A percentile compares a stretch with the other conserved stretches of the same genome.
Conservation (phyloP, 306 rosid genomes). For the Cucurbita moschata region DNA sequence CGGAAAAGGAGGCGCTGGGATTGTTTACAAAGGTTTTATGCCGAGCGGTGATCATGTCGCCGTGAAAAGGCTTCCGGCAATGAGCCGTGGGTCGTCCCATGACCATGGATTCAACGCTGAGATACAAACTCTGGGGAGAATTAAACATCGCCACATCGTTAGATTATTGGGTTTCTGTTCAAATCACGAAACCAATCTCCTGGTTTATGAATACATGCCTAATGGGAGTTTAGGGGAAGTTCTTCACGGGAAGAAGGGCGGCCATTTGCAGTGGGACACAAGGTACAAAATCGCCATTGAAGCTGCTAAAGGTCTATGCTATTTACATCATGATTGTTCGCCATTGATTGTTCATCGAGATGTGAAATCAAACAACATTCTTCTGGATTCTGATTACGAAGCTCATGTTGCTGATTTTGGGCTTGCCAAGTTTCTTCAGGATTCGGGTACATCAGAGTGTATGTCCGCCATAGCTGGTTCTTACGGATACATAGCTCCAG, state of each 20-base stretch:
- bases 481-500: constrained; percentile 96
- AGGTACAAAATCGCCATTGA: constrained; percentile 85
- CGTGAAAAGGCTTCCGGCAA: constrained; percentile 79
- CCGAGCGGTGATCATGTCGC: constrained; percentile 65
- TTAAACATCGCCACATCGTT: constrained; percentile 88
- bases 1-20: constrained; percentile 99
- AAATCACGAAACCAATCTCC: constrained; percentile 83
- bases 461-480: constrained; percentile 99
- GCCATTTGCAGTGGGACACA: constrained; percentile 82
- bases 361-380: constrained; percentile 90
- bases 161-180: constrained; percentile 84
- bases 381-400: constrained; percentile 70
- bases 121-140: constrained; percentile 86
- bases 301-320: constrained; percentile 95
- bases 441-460: constrained; percentile 95
- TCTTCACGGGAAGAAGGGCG: constrained; percentile 95
- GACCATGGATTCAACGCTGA: constrained; percentile 98
- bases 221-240: constrained; percentile 96
- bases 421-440: constrained; percentile 94
- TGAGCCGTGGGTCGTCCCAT: constrained; percentile 86
- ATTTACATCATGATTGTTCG: constrained; percentile 91
- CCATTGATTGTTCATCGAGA: constrained; percentile 87
- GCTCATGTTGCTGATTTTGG: constrained; percentile 99
- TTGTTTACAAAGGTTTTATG: constrained; percentile 85
- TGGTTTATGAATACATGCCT: constrained; percentile 95